These are phyloP conservation scores for Globisporangium okanoganense DNA, from an alignment of 352 stramenopile genomes.

Conservation along the genomic window DNA sequence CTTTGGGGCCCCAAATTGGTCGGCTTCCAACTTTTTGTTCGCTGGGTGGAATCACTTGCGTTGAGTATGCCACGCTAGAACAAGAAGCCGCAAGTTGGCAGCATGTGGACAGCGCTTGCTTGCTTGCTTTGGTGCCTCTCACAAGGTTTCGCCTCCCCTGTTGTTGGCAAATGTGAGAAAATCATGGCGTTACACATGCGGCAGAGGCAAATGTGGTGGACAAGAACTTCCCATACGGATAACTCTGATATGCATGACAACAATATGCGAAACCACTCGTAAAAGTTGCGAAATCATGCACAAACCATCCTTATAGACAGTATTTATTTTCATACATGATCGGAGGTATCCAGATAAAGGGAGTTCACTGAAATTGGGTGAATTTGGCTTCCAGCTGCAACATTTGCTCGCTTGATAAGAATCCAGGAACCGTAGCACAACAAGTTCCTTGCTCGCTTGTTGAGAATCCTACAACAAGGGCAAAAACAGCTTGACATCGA, in stretches of 20 bases:
- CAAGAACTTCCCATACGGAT: neutral
- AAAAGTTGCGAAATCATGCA: neutral
- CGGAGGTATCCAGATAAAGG: neutral
- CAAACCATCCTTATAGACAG: neutral
- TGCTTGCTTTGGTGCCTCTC: neutral
- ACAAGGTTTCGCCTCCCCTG: neutral
- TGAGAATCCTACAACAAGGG: neutral
- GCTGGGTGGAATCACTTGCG: neutral
- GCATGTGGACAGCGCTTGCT: neutral
- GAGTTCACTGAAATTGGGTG: neutral
- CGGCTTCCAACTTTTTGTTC: neutral
- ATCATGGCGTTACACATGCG: constrained; percentile 1
- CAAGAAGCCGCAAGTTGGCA: neutral
- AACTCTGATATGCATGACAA: neutral
- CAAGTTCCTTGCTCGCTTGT: neutral
- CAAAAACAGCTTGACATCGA: neutral
- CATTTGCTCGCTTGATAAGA: neutral
- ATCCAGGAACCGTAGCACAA: no score
- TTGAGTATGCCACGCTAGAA: neutral
- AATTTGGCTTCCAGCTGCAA: neutral
- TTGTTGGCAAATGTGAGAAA: neutral
- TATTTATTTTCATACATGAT: neutral
- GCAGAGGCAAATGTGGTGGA: neutral
- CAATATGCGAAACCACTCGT: neutral
- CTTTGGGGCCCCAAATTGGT: neutral